These are phyloP conservation scores for Globisporangium irregulare DNA, from an alignment of 352 stramenopile genomes.

Conservation along the genomic window DNA sequence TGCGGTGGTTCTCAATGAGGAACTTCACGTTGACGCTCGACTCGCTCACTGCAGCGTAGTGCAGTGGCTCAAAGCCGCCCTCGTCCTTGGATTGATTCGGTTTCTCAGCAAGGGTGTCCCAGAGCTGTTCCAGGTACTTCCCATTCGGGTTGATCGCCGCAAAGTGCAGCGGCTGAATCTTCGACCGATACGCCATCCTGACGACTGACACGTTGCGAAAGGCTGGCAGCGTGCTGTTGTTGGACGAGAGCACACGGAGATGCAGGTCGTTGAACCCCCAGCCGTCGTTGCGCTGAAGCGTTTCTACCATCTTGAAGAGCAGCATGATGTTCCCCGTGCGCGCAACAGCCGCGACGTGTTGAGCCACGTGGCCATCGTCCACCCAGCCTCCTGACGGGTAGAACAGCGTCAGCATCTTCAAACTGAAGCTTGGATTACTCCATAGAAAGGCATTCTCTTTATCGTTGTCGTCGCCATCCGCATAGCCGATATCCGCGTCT, in stretches of 20 bases:
- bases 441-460: conserved; percentile 37
- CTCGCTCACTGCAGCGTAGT: background rate
- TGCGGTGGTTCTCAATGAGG: conserved; percentile 3
- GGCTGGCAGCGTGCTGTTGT: conserved; percentile 28
- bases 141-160: conserved; percentile 70
- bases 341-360: conserved; percentile 23
- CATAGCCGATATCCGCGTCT: conserved; percentile 20
- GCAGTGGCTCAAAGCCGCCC: conserved; percentile 47
- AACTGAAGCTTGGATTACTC: conserved; percentile 34
- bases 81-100: conserved; percentile 47
- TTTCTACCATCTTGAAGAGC: conserved; percentile 35
- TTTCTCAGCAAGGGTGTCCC: conserved; percentile 48
- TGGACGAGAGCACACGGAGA: conserved; percentile 42
- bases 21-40: conserved; percentile 9
- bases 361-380: conserved; percentile 13
- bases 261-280: conserved; percentile 69
- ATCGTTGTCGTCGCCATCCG: background rate
- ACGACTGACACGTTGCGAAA: conserved; percentile 62
- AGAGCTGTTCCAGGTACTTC: conserved; percentile 60
- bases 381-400: conserved; percentile 59
- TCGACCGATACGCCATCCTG: conserved; percentile 58
- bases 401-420: conserved; percentile 63
- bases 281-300: conserved; percentile 36
- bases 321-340: conserved; percentile 37
- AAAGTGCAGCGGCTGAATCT: conserved; percentile 64